These are phyloP conservation scores for Metarhizium anisopliae DNA, from an alignment of 2,329 filamentous ascomycete genomes.

Conservation along the genomic window DNA sequence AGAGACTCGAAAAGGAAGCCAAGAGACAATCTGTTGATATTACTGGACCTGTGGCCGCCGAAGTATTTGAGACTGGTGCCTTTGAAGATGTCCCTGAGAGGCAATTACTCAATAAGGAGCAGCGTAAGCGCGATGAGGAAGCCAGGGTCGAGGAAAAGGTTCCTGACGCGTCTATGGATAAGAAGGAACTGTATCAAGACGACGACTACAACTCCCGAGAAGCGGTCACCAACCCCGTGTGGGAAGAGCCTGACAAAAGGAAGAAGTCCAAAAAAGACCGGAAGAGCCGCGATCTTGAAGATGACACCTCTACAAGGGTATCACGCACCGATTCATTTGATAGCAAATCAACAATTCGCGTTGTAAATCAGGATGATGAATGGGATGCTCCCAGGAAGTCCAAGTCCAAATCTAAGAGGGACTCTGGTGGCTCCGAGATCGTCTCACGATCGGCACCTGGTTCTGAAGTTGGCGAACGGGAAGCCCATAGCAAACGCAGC, in stretches of 20 bases:
- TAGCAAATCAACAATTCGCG: conserved; percentile 12
- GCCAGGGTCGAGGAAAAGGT: conserved; percentile 14
- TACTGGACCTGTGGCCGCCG: conserved; percentile 2
- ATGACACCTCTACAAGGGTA: conserved; percentile 14
- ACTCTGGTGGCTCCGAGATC: conserved; percentile 20
- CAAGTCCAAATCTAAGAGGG: conserved; percentile 22
- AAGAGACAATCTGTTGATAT: conserved; percentile 7
- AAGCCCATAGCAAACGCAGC: conserved; percentile 25
- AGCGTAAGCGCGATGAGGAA: conserved; percentile 33
- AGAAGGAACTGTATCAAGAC: conserved; percentile 13
- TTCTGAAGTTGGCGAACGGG: conserved; percentile 27
- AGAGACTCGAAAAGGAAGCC: conserved; percentile 33
- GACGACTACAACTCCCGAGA: conserved; percentile 13
- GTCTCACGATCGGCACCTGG: conserved; percentile 21
- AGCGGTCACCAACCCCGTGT: conserved; percentile 10
- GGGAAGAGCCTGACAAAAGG: conserved; percentile 16
- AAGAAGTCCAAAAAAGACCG: conserved; percentile 21
- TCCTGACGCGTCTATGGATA: conserved; percentile 12
- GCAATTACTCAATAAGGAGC: conserved; percentile 24
- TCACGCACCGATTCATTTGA: conserved; percentile 21
- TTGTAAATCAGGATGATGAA: conserved; percentile 21
- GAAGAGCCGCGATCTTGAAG: conserved; percentile 19
- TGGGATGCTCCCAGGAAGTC: conserved; percentile 25
- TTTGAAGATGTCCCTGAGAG: conserved; percentile 17
- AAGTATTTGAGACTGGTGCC: conserved; percentile 6